Conservation (phyloP, 345 rosid genomes). For the Rhizophora apiculata region DNA sequence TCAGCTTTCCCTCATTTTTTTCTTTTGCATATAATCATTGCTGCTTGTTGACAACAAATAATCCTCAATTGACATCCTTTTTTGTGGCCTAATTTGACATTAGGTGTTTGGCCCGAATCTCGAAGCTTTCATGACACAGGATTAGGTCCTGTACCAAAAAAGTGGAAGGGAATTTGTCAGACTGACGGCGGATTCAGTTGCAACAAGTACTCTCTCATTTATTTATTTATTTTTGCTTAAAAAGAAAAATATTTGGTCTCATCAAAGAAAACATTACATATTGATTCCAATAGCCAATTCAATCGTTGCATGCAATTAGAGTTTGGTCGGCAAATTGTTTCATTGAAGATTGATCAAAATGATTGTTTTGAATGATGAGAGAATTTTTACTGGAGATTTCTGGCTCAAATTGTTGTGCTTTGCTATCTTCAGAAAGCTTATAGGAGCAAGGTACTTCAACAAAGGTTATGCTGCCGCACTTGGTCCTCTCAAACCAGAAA, state of each 20-base stretch:
- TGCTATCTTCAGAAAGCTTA: slow-evolving; percentile 16
- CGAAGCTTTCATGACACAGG: slow-evolving; percentile 24
- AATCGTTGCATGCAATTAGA: no score
- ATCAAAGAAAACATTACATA: no score
- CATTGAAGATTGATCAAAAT: neutral
- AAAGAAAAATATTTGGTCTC: no score
- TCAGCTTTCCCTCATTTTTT: no score
- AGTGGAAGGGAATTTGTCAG: slow-evolving; percentile 23
- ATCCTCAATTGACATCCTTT: no score
- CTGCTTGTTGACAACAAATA: no score
- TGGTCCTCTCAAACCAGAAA: neutral
- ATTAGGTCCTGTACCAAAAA: slow-evolving; percentile 13
- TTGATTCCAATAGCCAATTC: no score
- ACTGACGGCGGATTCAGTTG: neutral
- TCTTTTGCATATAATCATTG: no score
- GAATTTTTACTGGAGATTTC: neutral
- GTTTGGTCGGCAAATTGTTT: no score
- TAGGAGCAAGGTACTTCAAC: slow-evolving; percentile 23
- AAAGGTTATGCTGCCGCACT: slow-evolving; percentile 6
- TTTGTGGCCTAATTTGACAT: neutral
- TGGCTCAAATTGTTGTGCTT: neutral
- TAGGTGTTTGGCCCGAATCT: slow-evolving; percentile 23
- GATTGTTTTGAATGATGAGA: neutral
- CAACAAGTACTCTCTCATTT: neutral
- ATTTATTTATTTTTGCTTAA: neutral